Evolutionary conservation across 2,329 filamentous ascomycete genomes (phyloP), one percentile per base, ranked within the genome.

Genomic region (Diaporthe caulivora): DNA sequence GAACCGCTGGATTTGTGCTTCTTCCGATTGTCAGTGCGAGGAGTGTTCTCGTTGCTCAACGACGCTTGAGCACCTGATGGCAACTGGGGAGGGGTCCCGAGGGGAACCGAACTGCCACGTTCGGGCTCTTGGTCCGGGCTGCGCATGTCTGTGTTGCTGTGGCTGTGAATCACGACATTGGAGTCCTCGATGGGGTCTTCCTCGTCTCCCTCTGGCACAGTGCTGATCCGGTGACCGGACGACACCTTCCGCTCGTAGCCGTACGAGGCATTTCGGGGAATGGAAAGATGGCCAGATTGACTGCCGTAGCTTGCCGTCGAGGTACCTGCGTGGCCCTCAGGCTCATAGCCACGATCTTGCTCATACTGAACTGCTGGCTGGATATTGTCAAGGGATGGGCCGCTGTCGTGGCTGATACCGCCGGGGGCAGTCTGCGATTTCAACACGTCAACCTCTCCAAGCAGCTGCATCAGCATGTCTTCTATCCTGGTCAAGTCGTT

Each of bases 1-100:
- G 95, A 97, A 73, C 92, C 91, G 80, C 90, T 93, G 1, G 94
- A 96, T 82, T 97, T 97, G 85, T 97, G 94, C 85, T 97, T 98
- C 82, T 93, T 94, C 75, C 90, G 89, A 83, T 94, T 95, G 8
- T 94, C 92, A 1, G 90, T 91, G 76, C 87, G 88, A 15, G 95
- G 94, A 0, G 94, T 97, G 75, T 95, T 94, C 75, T 97, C 95
- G 72, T 91, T 92, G 84, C 94, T 95, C 72, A 88, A 83, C n/a
- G 87, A 84, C 51, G 80, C 83, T 79, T 83, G 82, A 18, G 80
- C 79, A 31, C 78, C 76, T 3, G 81, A 81, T 0, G 82, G 77
- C 31, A 86, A 82, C 69, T 90, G 89, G 2, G 92, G 90, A 1
- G 93, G 91, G 0, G 90, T 90, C 17, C 84, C 87, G 7, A 89